Base-by-base conservation (phyloP, 768 basidiomycete genomes). In the Suillus bovinus region DNA sequence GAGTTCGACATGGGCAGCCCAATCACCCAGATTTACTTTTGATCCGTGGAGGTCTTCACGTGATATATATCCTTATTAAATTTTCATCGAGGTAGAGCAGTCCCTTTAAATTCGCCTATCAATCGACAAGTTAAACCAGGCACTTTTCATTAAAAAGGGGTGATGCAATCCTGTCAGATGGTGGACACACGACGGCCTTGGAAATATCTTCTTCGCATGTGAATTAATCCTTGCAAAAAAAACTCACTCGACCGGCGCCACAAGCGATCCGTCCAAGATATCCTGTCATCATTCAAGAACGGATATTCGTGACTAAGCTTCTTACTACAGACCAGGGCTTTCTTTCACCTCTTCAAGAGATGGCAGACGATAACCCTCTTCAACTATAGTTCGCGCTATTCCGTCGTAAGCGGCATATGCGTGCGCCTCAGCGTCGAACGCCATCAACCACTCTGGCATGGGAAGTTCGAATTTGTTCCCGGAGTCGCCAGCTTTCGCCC, bases 371-470 rank as follows among this genome's bases (percentile, higher is more conserved):
- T 76, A 71, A 11, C 72, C 74, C 17, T 71, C 66, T 63, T 67
- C 61, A 50, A 60, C 38, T 17, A 69, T 73, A 61, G 66, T 60
- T 58, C 63, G 66, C 41, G 60, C 65, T 44, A 67, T 67, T 24
- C 61, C 63, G 11, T 68, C 70, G 59, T 65, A 66, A 13, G 61
- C 70, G 13, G 62, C 65, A 60, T 63, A 66, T 5, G 71, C 65
- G n/a, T 73, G 67, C 62, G 63, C 69, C 49, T 70, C 71, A 11
- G 69, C 70, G 46, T 73, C 76, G 46, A 67, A 66, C 17, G 65
- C 66, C 42, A 69, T 62, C 59, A 77, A 59, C 72, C 69, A 74
- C 61, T 70, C 72, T n/a, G 66, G 70, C 46, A 66, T 61, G 9
- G 72, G 70, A 27, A 67, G 47, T 27, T 63, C 65, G 16, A 70